Conservation (phyloP, 164 flowering plant genomes). For the Warburgia ugandensis region DNA sequence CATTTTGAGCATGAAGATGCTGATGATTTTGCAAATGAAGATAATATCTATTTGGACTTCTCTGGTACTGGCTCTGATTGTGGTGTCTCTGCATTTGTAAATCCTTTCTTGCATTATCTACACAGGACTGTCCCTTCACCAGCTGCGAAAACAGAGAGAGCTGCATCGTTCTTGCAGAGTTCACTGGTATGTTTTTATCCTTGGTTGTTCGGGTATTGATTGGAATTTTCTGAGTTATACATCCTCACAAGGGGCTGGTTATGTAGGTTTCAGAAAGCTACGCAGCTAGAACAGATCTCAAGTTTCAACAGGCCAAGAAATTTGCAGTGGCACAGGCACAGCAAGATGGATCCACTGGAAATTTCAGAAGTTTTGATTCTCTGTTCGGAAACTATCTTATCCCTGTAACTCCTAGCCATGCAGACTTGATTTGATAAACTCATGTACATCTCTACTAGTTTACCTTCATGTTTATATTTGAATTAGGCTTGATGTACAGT, state of each 20-base stretch:
- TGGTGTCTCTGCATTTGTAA: too few relatives aligned
- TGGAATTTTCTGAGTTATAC: not conserved
- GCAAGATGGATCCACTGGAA: constrained; percentile 44
- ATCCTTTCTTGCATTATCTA: not conserved
- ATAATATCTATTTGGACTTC: too few relatives aligned
- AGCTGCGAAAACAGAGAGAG: constrained; percentile 10
- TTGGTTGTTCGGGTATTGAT: not conserved
- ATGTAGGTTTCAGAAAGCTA: constrained; percentile 16
- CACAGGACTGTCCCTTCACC: constrained; percentile 14
- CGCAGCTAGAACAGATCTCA: constrained; percentile 11
- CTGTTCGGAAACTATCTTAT: constrained; percentile 46
- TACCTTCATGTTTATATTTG: too few relatives aligned
- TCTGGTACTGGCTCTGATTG: too few relatives aligned
- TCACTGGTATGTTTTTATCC: constrained; percentile 1
- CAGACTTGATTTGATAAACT: constrained; percentile 35
- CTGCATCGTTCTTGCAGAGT: constrained; percentile 1
- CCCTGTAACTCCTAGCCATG: constrained; percentile 41
- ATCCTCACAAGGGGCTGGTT: not conserved
- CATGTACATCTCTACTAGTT: too few relatives aligned
- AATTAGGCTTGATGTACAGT: too few relatives aligned
- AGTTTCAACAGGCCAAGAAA: constrained; percentile 33
- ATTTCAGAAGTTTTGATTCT: constrained; percentile 45
- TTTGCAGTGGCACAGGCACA: constrained; percentile 50
- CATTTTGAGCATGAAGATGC: too few relatives aligned
- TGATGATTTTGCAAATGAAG: too few relatives aligned